A percentile compares a stretch with the other conserved stretches of the same genome.
phyloP scores from a whole-genome alignment of 441 rosid species.

The Isatis lusitanica region DNA sequence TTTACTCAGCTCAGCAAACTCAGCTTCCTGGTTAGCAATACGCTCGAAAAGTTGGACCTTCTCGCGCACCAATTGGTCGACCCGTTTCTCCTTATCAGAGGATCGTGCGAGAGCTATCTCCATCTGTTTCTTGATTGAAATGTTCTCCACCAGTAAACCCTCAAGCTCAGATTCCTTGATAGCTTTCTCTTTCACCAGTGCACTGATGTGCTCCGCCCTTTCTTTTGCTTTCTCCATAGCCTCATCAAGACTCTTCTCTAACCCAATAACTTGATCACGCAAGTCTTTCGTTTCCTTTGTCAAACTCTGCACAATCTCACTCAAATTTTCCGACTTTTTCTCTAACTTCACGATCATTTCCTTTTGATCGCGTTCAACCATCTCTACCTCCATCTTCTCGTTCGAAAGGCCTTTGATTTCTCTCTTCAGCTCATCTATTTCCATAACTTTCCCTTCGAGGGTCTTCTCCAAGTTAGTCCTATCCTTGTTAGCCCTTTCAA shows the following conservation, averaged over 20 bases:
- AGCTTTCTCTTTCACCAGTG: slow-evolving; percentile 34
- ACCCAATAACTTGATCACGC: slow-evolving; percentile 38
- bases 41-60: slow-evolving; percentile 51
- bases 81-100: slow-evolving; percentile 38
- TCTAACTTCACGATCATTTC: slow-evolving; percentile 46
- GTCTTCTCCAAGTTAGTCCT: slow-evolving; percentile 35
- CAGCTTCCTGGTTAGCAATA: slow-evolving; percentile 42
- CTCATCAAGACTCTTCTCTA: slow-evolving; percentile 35
- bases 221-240: slow-evolving; percentile 23
- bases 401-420: slow-evolving; percentile 35
- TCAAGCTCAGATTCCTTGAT: slow-evolving; percentile 35
- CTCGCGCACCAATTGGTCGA: slow-evolving; percentile 39
- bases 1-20: slow-evolving; percentile 42
- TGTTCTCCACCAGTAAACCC: slow-evolving; percentile 28
- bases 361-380: slow-evolving; percentile 36
- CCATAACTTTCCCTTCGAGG: slow-evolving; percentile 46
- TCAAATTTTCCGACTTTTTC: slow-evolving; percentile 36
- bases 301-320: slow-evolving; percentile 35
- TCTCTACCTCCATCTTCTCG: slow-evolving; percentile 39
- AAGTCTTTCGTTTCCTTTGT: slow-evolving; percentile 41
- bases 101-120: slow-evolving; percentile 31
- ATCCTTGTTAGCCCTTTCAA: slow-evolving; percentile 42
- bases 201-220: slow-evolving; percentile 11
- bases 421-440: slow-evolving; percentile 39
- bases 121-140: slow-evolving; percentile 27